Percentiles rank a stretch among this genome's conserved stretches.
Conservation (phyloP, 371 early-diverging fungal species). For the Rhizomucor miehei region DNA sequence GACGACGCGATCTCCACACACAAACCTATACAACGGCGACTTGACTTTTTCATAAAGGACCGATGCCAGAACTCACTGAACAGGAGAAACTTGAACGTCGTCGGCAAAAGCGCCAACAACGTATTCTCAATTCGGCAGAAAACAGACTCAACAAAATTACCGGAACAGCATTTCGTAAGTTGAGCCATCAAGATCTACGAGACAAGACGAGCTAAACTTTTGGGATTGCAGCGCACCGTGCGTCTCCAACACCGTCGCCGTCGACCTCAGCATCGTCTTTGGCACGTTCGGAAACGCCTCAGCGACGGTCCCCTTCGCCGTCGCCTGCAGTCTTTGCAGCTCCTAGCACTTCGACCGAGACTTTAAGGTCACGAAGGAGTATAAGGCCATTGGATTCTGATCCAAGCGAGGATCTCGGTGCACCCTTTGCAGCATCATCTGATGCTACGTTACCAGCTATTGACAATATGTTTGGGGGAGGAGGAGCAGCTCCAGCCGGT, state of each 20-base stretch:
- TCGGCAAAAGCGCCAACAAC: constrained; percentile 57
- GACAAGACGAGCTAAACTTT: not conserved
- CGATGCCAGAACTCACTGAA: constrained; percentile 43
- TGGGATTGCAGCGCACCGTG: constrained; percentile 17
- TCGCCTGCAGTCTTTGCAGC: constrained; percentile 17
- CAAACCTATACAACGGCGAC: not conserved
- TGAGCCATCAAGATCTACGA: not conserved
- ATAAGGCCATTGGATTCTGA: constrained; percentile 24
- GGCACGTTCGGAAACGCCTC: constrained; percentile 10
- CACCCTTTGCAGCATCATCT: constrained; percentile 24
- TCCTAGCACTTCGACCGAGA: constrained; percentile 10
- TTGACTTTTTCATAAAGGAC: not conserved
- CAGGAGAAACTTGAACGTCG: constrained; percentile 55
- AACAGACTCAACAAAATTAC: constrained; percentile 58
- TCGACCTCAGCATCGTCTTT: constrained; percentile 25
- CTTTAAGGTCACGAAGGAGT: constrained; percentile 7
- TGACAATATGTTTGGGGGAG: constrained; percentile 9
- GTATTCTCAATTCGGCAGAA: constrained; percentile 56
- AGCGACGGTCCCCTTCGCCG: constrained; percentile 12
- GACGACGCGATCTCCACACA: too few relatives aligned
- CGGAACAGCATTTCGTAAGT: constrained; percentile 46
- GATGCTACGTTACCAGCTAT: constrained; percentile 5
- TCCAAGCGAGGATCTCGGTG: constrained; percentile 43
- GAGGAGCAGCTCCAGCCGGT: constrained; percentile 8
- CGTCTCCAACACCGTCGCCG: constrained; percentile 32